phyloP scores from a whole-genome alignment of 495 filamentous ascomycete species.

The Penicillium fimorum region DNA sequence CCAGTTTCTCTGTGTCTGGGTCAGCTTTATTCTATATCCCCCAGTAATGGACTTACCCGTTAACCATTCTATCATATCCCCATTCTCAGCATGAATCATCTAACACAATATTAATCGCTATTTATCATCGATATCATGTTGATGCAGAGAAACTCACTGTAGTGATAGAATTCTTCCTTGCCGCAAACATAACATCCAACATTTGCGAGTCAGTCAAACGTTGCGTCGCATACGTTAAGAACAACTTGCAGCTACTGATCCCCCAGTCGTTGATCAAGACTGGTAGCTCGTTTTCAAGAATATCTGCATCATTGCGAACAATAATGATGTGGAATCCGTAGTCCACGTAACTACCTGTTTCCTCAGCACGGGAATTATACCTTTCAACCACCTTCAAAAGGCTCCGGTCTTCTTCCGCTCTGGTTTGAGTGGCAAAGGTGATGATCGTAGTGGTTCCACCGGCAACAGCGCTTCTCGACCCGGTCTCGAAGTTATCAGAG shows the following conservation, averaged over 20 bases:
- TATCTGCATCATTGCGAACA: conserved; percentile 11
- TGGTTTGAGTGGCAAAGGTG: conserved; percentile 44
- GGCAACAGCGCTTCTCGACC: conserved; percentile 49
- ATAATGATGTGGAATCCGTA: conserved; percentile 22
- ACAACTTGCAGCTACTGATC: conserved; percentile 18
- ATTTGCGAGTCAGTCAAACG: conserved; percentile 17
- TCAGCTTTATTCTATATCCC: conserved; percentile 3
- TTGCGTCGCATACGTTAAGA: conserved; percentile 17
- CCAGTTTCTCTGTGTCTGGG: not conserved
- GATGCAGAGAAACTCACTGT: conserved; percentile 2
- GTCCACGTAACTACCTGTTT: conserved; percentile 12
- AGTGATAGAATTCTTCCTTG: conserved; percentile 14
- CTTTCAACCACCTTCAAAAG: conserved; percentile 4
- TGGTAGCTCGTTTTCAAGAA: conserved; percentile 17
- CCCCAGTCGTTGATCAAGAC: conserved; percentile 17
- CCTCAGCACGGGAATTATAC: conserved; percentile 13
- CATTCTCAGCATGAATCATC: conserved; percentile 23
- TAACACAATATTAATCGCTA: conserved; percentile 23
- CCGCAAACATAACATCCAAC: conserved; percentile 8
- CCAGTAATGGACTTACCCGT: conserved; percentile 1
- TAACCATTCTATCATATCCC: conserved; percentile 20
- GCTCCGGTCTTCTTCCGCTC: not conserved
- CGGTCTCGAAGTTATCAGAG: conserved; percentile 18
- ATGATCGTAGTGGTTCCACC: conserved; percentile 61
- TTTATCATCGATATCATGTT: too few species aligned